Evolutionary conservation across 805 yeast genomes (phyloP), one percentile per base, ranked within the genome.

Genomic region (Ogataea salicorniae): DNA sequence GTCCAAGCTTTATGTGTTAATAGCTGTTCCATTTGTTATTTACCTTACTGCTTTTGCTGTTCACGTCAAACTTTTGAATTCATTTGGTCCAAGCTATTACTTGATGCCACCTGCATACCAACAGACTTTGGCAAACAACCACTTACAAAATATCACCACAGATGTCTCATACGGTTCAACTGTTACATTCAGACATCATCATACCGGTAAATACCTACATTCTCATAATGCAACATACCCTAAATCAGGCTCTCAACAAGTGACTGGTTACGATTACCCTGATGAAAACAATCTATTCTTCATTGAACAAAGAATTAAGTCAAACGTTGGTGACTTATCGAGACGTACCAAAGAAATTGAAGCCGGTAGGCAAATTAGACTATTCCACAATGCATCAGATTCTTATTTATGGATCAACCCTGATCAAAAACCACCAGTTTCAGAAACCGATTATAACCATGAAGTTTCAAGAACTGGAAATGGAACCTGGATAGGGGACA

Each of bases 401-500:
- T 80, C 80, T 52, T 79, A 86, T 41, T 67, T 94, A 45, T 82
- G 82, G 53, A 85, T 89, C 20, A 58, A 62, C 43, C 81, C 75
- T 53, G 86, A 87, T 51, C 58, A 43, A 4, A 80, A 91, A 50
- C 97, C 98, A 3, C 97, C 96, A 9, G 79, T 90, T 26, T 79
- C 92, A 9, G 96, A 88, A 61, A 94, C 88, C 59, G 98, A 94
- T 47, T 91, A 92, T 66, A 84, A 90, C 60, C 78, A 76, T 53
- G 96, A 90, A 65, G 95, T 90, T 1, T 77, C 87, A 26, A 81
- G 88, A 53, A 71, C 80, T 47, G 94, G 92, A 5, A 78, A 77
- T 64, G 64, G 72, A 6, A 78, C 81, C 1, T 79, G 79, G 59
- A 68, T 69, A 2, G 94, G 88, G 16, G 86, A 86, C 54, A 72